Evolutionary conservation across 345 rosid genomes (phyloP), one percentile per base, ranked within the genome.

Genomic region (Psidium guajava): DNA sequence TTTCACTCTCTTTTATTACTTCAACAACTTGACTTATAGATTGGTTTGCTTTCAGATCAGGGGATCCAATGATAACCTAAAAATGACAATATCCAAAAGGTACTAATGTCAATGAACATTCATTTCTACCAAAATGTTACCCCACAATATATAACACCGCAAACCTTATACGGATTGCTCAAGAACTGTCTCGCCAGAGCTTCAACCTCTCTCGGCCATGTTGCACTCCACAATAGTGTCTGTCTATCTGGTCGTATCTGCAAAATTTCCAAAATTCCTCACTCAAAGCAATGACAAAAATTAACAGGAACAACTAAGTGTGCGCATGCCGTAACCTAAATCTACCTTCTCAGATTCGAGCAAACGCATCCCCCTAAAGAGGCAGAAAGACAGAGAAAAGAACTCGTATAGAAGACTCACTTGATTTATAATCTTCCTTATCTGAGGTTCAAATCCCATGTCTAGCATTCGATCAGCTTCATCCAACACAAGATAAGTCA

Each of bases 391-490:
- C 27, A 9, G 24, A 52, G 12, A 50, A 50, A 50, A 32, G 42
- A 22, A 83, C 21, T 49, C 44, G 27, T 53, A 52, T 13, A 84
- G 82, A 69, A 83, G 64, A 44, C 85, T 86, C 86, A 93, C 98
- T 93, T 97, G 99, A 73, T 95, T 88, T 22, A 95, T 49, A 87
- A 97, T 93, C 91, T 94, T 95, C 90, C 98, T 94, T 87, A 97
- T 96, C 86, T 97, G 99, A 87, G 99, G 98, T 90, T 95, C 99
- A 92, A 96, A 96, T 24, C 98, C 99, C 99, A 97, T 97, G 89
- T 97, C 99, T 91, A 96, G 89, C 99, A 96, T 96, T 86, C 98
- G 87, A 89, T 97, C 99, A 83, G 99, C 98, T 88, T 97, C 99
- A 88, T 95, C 99, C 91, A 97, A 87, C 5, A 97, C 99, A 86